phyloP scores from a whole-genome alignment of 148 eudicot genomes.

The Silene uniflora region DNA sequence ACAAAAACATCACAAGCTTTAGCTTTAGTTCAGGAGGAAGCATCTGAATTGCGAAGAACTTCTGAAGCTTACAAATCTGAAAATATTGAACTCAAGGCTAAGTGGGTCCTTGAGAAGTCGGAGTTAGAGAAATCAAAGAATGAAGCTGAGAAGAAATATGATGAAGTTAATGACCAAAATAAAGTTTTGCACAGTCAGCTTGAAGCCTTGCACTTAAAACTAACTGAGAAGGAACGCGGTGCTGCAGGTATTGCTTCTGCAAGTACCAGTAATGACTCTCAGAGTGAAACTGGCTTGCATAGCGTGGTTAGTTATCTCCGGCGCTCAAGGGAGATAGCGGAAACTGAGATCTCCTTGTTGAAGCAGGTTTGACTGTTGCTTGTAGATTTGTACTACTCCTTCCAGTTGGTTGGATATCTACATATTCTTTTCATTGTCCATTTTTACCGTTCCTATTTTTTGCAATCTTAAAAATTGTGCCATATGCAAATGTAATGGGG shows the following conservation, averaged over 20 bases:
- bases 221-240: slow-evolving; percentile 61
- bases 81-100: slow-evolving; percentile 66
- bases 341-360: slow-evolving; percentile 84
- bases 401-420: background rate
- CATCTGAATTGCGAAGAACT: slow-evolving; percentile 54
- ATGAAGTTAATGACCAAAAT: slow-evolving; percentile 84
- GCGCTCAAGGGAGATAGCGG: slow-evolving; percentile 93
- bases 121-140: slow-evolving; percentile 56
- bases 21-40: slow-evolving; percentile 61
- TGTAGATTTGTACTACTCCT: background rate
- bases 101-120: slow-evolving; percentile 61
- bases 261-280: slow-evolving; percentile 30
- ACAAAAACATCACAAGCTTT: slow-evolving; percentile 80
- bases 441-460: background rate
- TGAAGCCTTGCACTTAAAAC: slow-evolving; percentile 77
- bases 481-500: background rate
- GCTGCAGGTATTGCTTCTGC: slow-evolving; percentile 43
- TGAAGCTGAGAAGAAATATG: slow-evolving; percentile 62
- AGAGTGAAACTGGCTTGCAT: slow-evolving; percentile 64
- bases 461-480: background rate
- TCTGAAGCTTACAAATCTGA: slow-evolving; percentile 57
- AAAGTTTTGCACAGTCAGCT: slow-evolving; percentile 67
- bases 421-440: background rate
- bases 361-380: slow-evolving; percentile 49
- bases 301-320: slow-evolving; percentile 83